Evolutionary conservation across 805 yeast species (phyloP), one percentile per base, ranked within the genome.

Genomic region (Sungouiella blattae): DNA sequence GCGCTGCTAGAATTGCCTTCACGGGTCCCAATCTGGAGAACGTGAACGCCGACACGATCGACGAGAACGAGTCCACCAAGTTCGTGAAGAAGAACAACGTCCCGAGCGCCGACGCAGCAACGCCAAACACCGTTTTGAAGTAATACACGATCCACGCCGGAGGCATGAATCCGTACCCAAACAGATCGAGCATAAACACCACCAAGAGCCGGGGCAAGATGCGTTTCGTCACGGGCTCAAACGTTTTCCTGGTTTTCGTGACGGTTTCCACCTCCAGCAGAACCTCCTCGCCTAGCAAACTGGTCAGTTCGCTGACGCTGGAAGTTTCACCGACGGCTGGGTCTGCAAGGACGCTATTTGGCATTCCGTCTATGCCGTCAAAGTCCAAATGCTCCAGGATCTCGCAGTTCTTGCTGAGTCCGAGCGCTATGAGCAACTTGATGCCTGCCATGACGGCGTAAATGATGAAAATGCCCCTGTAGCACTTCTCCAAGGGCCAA

Each of bases 131-230:
- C 23, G 69, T 71, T 37, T 78, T 75, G 64, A 86, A 81, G 59
- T 85, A 88, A 55, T 82, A 88, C 26, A 87, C 87, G 28, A 83
- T 71, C 96, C 96, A 89, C 1, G 95, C 83, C 29, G 80, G 69
- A 2, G 95, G 80, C 87, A 87, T 83, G 58, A 88, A 83, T 1
- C 96, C 96, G 44, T 78, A 79, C 0, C 95, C 96, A 32, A 88
- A 70, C 1, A 96, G 87, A 57, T 88, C 97, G 20, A 86, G 52
- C 79, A 86, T 85, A 53, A 88, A 89, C 12, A 82, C 69, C 5
- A 72, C 55, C 16, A 81, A 58, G 4, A 83, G 60, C 33, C 71
- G 71, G 15, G 71, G 55, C 30, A 81, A 52, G 6, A 73, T 60
- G 6, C 62, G 46, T 7, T 55, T 58, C 0, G 83, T 68, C 12